Evolutionary conservation across 2,329 filamentous ascomycete species (phyloP), one percentile per base, ranked within the genome.

Genomic region (Lecanicillium sp.): DNA sequence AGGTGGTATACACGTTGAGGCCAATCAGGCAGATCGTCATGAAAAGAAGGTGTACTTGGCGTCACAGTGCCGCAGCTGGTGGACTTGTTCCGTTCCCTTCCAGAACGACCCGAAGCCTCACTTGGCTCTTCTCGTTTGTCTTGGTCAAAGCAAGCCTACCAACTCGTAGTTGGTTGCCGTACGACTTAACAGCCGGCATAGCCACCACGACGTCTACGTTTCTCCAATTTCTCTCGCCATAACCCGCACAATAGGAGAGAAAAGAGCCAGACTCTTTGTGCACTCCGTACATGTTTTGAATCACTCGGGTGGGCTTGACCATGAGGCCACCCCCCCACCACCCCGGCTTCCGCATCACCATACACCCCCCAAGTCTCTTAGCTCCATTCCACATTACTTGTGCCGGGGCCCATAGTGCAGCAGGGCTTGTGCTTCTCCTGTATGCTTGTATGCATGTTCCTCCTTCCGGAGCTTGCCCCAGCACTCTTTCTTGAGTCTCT

Each of bases 311-410:
- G 24, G 17, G 20, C 33, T 37, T 24, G 8, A 37, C n/a, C 12
- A 45, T 30, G n/a, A 38, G 17, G 21, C 12, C 43, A 36, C 32
- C 24, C 35, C 35, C 32, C 33, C 7, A 38, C 43, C 33, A 30
- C 26, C 43, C 33, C 43, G 33, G 43, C 43, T 45, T 45, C 43
- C 43, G 43, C 43, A 37, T 37, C 33, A 45, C 43, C 43, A 23
- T 33, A 37, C 43, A 26, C 43, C 43, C 43, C 43, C 43, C 24
- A 37, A 15, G 24, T 12, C 12, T 29, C 23, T 14, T 24, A 29
- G 32, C 42, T 42, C 40, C 42, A 45, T 45, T 38, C 42, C 42
- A 45, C 43, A 29, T 44, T 36, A 23, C 42, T 44, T 36, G 32
- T 37, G 21, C 19, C 42, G 32, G 42, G n/a, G 30, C 32, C 43